Percentiles rank a stretch among this genome's conserved stretches.
phyloP scores from a whole-genome alignment of 768 basidiomycete species.

The Infundibulicybe gibba region DNA sequence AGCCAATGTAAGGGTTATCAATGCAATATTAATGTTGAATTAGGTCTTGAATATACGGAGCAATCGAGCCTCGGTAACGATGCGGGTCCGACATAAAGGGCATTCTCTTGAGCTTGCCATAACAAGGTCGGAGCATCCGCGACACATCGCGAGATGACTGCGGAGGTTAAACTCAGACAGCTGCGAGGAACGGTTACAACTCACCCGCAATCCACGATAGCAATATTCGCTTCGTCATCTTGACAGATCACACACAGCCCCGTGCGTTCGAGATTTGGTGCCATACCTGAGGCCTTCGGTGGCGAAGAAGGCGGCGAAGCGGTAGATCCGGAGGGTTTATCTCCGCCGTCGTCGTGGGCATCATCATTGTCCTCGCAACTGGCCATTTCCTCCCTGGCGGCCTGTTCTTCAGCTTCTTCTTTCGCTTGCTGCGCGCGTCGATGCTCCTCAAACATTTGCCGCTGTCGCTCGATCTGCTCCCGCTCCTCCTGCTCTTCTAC shows the following conservation, averaged over 20 bases:
- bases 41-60: constrained; percentile 69
- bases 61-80: constrained; percentile 78
- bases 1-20: too few species aligned
- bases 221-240: constrained; percentile 92
- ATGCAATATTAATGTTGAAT: not conserved
- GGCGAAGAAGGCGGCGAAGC: constrained; percentile 25
- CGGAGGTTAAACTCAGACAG: constrained; percentile 2
- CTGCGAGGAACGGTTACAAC: constrained; percentile 20
- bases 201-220: constrained; percentile 92
- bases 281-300: constrained; percentile 33
- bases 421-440: constrained; percentile 24
- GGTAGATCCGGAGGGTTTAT: constrained; percentile 13
- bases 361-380: constrained; percentile 10
- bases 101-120: constrained; percentile 83
- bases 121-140: constrained; percentile 72
- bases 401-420: constrained; percentile 14
- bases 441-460: constrained; percentile 31
- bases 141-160: constrained; percentile 82
- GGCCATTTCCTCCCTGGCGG: constrained; percentile 15
- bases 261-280: constrained; percentile 51
- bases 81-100: constrained; percentile 85
- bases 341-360: constrained; percentile 4
- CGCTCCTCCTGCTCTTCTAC: constrained; percentile 44
- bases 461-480: constrained; percentile 33
- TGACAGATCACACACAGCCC: constrained; percentile 92